Base-by-base conservation (phyloP, 2,329 filamentous ascomycete species). In the Botrytis aclada region DNA sequence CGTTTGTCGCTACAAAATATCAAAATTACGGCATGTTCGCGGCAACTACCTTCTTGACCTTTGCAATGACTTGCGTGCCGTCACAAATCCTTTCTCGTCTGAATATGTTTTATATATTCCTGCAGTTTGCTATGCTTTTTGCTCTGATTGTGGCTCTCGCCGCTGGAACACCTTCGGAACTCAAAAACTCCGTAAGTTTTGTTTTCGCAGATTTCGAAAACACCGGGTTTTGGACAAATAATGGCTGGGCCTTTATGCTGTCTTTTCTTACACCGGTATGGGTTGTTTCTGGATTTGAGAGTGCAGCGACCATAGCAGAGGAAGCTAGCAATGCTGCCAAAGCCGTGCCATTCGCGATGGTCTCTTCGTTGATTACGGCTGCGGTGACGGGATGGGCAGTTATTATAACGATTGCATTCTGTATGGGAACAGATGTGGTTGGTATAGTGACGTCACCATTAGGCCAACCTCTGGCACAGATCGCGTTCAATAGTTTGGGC, bases 401-500 rank as follows among this genome's bases (percentile, higher is more conserved):
- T 81, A 88, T 86, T 79, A 87, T 89, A 74, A 86, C 88, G 10
- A 85, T 89, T 61, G 85, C 83, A 72, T 88, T 88, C 80, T 85
- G 83, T 81, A 88, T 88, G 84, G 87, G 86, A 43, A 70, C 78
- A 22, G 83, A 88, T 77, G 82, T 84, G 0, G 74, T 78, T 32
- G 79, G 80, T 12, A 84, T 88, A 73, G 81, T 88, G 4, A 84
- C 82, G 2, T 84, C 82, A 14, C 81, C 82, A 51, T 83, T 87
- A 70, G 83, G 82, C 34, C 87, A 88, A 78, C 87, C 87, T 29
- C 83, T 88, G 22, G 85, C 84, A 4, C 87, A 88, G 75, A 87
- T 89, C 78, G 88, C 86, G 78, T 86, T 86, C 81, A 87, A 88
- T 78, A 86, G 85, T 51, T 83, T 88, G 72, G 87, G 87, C 73